A percentile compares a stretch with the other conserved stretches of the same genome.
Evolutionary conservation across 495 filamentous ascomycete genomes (phyloP).

Genomic region (Penicillium canariense): DNA sequence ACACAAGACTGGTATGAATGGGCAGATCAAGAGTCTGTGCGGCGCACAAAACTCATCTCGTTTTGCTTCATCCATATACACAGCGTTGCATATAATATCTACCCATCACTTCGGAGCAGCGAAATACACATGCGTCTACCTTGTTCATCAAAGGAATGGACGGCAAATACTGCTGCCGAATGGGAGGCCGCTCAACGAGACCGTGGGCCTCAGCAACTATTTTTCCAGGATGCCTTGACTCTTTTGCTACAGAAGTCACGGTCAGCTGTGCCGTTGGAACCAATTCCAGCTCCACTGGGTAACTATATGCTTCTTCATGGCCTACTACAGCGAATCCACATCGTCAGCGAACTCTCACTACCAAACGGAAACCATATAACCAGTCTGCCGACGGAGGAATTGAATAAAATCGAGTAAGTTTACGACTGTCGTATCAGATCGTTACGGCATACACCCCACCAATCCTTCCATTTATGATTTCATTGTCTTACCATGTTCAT

Average conservation of each 20-base stretch:
- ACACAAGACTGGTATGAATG: slow-evolving; percentile 37
- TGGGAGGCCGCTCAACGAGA: slow-evolving; percentile 37
- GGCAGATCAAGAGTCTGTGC: slow-evolving; percentile 39
- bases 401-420: slow-evolving; percentile 40
- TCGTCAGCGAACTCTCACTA: slow-evolving; percentile 40
- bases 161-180: slow-evolving; percentile 28
- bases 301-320: slow-evolving; percentile 43
- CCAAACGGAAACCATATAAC: slow-evolving; percentile 34
- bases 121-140: slow-evolving; percentile 40
- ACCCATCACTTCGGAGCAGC: slow-evolving; percentile 39
- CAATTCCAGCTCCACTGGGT: slow-evolving; percentile 37
- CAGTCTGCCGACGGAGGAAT: slow-evolving; percentile 35
- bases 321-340: slow-evolving; percentile 40
- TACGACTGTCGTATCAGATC: too few relatives aligned
- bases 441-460: too few relatives aligned
- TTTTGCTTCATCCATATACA: slow-evolving; percentile 43
- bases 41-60: slow-evolving; percentile 38
- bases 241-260: slow-evolving; percentile 34
- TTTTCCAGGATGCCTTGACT: slow-evolving; percentile 41
- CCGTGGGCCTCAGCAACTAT: slow-evolving; percentile 33
- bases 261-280: slow-evolving; percentile 27
- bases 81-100: slow-evolving; percentile 40
- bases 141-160: slow-evolving; percentile 42
- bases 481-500: background rate
- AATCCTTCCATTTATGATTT: background rate